A percentile compares a stretch with the other conserved stretches of the same genome.
Evolutionary conservation across 2,329 filamentous ascomycete species (phyloP).

Genomic region (Penicillium nordicum): DNA sequence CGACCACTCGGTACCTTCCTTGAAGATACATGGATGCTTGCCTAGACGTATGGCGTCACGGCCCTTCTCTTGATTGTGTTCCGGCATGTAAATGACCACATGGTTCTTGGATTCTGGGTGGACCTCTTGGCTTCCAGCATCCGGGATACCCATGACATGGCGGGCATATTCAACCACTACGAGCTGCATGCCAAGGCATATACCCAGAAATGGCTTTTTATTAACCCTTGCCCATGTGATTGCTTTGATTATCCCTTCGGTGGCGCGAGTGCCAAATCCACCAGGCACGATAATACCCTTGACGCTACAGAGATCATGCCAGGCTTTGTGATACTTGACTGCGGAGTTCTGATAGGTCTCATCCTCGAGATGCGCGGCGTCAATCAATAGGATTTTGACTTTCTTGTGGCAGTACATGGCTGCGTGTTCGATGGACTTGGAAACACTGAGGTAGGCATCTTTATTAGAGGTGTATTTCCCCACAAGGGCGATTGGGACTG

Average conservation of each 20-base stretch:
- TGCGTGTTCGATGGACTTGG: conserved; percentile 85
- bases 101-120: conserved; percentile 58
- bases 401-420: conserved; percentile 81
- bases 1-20: conserved; percentile 71
- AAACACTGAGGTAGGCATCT: conserved; percentile 80
- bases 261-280: conserved; percentile 77
- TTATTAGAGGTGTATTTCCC: conserved; percentile 86
- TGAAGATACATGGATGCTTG: conserved; percentile 70
- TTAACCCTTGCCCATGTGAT: conserved; percentile 84
- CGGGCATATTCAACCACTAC: conserved; percentile 87
- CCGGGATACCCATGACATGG: conserved; percentile 63
- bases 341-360: conserved; percentile 60
- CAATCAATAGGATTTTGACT: conserved; percentile 78
- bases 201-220: conserved; percentile 77
- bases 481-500: conserved; percentile 78
- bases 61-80: conserved; percentile 70
- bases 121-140: conserved; percentile 57
- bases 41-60: conserved; percentile 73
- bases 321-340: conserved; percentile 76
- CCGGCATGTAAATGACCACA: conserved; percentile 89
- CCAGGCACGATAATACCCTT: conserved; percentile 56
- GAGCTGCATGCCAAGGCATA: conserved; percentile 90
- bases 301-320: conserved; percentile 73
- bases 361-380: conserved; percentile 78
- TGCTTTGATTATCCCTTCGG: conserved; percentile 83